Conservation (phyloP, 1,284 basidiomycete genomes). For the Ganoderma lucidum region DNA sequence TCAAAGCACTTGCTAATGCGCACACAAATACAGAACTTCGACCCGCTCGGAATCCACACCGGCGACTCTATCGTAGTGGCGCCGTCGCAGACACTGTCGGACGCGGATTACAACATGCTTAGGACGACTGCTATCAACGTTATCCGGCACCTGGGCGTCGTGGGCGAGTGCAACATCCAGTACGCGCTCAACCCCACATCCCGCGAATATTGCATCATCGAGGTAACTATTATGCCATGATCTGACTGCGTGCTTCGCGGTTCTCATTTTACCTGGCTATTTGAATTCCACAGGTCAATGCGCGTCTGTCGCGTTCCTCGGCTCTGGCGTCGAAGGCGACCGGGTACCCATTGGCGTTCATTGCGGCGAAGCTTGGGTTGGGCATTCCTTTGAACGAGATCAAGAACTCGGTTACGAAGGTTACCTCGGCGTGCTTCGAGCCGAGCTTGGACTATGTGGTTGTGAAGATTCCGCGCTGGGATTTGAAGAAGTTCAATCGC, state of each 20-base stretch:
- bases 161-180: constrained; percentile 99
- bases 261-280: not conserved
- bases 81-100: constrained; percentile 97
- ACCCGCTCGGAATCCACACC: constrained; percentile 98
- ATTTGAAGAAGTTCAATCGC: constrained; percentile 96
- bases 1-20: not conserved
- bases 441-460: constrained; percentile 97
- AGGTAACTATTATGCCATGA: constrained; percentile 55
- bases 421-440: constrained; percentile 98
- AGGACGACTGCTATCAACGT: constrained; percentile 98
- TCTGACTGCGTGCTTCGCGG: not conserved
- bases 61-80: constrained; percentile 99
- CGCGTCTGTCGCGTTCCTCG: constrained; percentile 97
- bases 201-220: constrained; percentile 98
- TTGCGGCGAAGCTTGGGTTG: constrained; percentile 97
- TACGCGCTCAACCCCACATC: constrained; percentile 97
- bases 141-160: constrained; percentile 95
- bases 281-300: constrained; percentile 77
- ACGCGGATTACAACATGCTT: constrained; percentile 98
- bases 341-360: constrained; percentile 98
- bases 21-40: constrained; percentile 84
- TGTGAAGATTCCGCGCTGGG: constrained; percentile 99
- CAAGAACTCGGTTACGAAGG: constrained; percentile 96
- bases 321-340: constrained; percentile 99
- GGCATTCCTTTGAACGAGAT: constrained; percentile 98